Evolutionary conservation across 768 basidiomycete genomes (phyloP), one percentile per base, ranked within the genome.

Genomic region (Saitozyma podzolica): DNA sequence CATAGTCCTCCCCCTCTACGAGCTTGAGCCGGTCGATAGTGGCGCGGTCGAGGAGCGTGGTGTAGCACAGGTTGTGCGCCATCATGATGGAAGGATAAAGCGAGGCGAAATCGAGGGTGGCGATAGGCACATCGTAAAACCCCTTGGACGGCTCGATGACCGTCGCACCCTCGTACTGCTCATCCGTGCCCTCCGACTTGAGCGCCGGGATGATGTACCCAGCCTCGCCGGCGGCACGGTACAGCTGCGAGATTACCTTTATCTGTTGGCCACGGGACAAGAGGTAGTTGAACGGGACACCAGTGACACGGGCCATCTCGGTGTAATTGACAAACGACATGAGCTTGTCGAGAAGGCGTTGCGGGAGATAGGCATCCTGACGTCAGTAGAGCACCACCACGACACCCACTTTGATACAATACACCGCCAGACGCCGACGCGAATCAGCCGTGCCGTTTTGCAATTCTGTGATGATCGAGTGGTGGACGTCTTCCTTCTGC

Each of bases 21-120:
- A 98, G 83, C 8, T 83, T 81, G 13, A 98, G 82, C 17, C 89
- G 85, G 17, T 92, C 89, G 11, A 95, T 88, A 0, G 88, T 89
- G 6, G 61, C 50, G 76, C 86, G 89, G 65, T 96, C 91, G 43
- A 97, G 79, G n/a, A 98, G 83, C 0, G 96, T 97, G 0, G 96
- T 97, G 75, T 98, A 99, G 78, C 96, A 99, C 0, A 99, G 82
- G 76, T 99, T 99, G 80, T 99, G 96, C 2, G 95, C 96, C 94
- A 97, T 97, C 96, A 99, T 99, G 81, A 99, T 98, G 0, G 96
- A 98, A 4, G 96, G 96, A 80, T 99, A 99, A 64, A 99, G 84
- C 1, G 94, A 97, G 62, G 92, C 93, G 82, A 99, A 99, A 84
- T 99, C 96, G 52, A 99, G 86, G 0, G 96, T 98, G 11, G 96